phyloP scores from a whole-genome alignment of 441 rosid species.

The Flueggea neowawraea region DNA sequence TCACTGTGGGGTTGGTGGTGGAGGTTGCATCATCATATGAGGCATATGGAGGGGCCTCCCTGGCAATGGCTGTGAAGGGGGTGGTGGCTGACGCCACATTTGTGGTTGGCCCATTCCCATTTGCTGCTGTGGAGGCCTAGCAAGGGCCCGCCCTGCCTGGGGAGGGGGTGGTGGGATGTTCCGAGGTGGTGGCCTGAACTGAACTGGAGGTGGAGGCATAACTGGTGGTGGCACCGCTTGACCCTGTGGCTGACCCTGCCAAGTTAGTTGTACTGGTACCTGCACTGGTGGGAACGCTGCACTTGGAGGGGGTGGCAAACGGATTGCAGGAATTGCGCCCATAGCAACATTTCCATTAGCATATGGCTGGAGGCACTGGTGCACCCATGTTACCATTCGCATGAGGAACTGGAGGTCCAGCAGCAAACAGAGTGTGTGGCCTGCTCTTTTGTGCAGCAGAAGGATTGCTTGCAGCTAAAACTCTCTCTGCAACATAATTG shows the following conservation, averaged over 20 bases:
- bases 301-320: constrained; percentile 72
- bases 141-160: constrained; percentile 30
- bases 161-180: constrained; percentile 72
- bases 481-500: constrained; percentile 63
- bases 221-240: constrained; percentile 35
- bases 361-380: constrained; percentile 54
- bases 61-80: constrained; percentile 59
- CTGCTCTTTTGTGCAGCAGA: constrained; percentile 68
- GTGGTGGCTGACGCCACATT: constrained; percentile 49
- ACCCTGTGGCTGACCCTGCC: constrained; percentile 70
- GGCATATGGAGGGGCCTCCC: constrained; percentile 49
- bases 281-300: constrained; percentile 40
- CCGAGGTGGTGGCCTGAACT: constrained; percentile 56
- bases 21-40: constrained; percentile 64
- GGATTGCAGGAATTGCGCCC: constrained; percentile 40
- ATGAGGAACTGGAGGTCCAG: constrained; percentile 77
- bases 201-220: constrained; percentile 64
- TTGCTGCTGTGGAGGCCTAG: constrained; percentile 56
- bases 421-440: constrained; percentile 92
- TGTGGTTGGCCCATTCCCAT: constrained; percentile 66
- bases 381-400: constrained; percentile 55
- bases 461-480: constrained; percentile 95
- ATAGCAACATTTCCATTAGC: constrained; percentile 55
- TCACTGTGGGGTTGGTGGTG: constrained; percentile 28
- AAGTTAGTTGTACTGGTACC: constrained; percentile 38